These are phyloP conservation scores for Aureobasidium sp. DNA, from an alignment of 2,329 filamentous ascomycete species.

Conservation along the genomic window DNA sequence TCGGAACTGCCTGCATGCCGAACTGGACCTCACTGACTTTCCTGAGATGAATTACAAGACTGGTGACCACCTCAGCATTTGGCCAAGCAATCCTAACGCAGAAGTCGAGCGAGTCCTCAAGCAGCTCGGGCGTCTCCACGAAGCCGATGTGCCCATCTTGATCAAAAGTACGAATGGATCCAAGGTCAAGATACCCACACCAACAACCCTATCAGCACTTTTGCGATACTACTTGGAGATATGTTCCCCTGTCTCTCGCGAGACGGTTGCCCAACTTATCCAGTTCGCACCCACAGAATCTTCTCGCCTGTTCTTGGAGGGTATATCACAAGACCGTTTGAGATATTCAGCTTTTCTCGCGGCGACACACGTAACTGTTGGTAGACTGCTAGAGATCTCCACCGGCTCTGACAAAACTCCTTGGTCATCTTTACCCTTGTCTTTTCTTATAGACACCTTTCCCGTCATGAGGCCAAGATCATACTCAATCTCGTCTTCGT, in stretches of 20 bases:
- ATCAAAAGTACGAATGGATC: conserved; percentile 27
- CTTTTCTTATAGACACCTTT: background rate
- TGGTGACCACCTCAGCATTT: conserved; percentile 37
- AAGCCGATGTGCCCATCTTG: conserved; percentile 23
- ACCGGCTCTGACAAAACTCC: background rate
- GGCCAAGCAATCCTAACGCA: conserved; percentile 34
- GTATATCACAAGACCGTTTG: background rate
- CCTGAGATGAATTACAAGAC: conserved; percentile 37
- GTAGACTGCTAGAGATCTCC: background rate
- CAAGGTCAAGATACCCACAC: conserved; percentile 34
- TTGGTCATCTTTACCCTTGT: background rate
- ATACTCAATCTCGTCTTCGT: background rate
- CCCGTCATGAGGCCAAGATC: background rate
- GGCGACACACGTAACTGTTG: background rate
- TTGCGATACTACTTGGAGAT: conserved; percentile 45
- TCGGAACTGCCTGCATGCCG: conserved; percentile 37
- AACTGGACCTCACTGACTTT: conserved; percentile 32
- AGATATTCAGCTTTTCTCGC: background rate
- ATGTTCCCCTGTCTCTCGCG: conserved; percentile 35
- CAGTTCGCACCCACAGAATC: conserved; percentile 34
- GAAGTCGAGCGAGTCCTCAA: conserved; percentile 33
- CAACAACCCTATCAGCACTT: conserved; percentile 34
- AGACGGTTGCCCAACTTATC: conserved; percentile 32
- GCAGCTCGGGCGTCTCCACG: conserved; percentile 24
- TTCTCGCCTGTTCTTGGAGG: conserved; percentile 18